Percentiles rank a stretch among this genome's conserved stretches.
These are phyloP conservation scores for Coemansia sp. DNA, from an alignment of 192 early-diverging fungal species.

Conservation along the genomic window DNA sequence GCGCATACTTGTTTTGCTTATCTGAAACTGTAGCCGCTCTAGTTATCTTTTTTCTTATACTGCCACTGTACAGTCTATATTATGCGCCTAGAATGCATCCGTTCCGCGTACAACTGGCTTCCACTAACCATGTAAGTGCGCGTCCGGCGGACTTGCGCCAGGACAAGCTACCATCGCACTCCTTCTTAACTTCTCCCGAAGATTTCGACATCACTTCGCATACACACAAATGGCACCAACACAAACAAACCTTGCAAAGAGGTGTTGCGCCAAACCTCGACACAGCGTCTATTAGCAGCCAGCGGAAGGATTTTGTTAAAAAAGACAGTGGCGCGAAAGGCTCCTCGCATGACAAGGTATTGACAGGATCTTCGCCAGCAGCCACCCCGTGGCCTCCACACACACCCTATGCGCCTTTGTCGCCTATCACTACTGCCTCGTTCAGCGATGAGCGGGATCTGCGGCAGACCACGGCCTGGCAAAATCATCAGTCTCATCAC, in stretches of 20 bases:
- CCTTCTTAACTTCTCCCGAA: neutral
- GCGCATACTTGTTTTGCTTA: neutral
- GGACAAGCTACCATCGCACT: conserved; percentile 10
- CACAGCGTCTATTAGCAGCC: neutral
- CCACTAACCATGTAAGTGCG: conserved; percentile 37
- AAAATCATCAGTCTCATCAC: neutral
- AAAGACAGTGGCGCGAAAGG: conserved; percentile 1
- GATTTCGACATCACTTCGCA: neutral
- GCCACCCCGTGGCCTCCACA: conserved; percentile 6
- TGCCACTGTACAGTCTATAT: conserved; percentile 1
- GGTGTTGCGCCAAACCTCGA: neutral
- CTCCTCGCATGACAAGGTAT: conserved; percentile 8
- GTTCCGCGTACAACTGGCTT: conserved; percentile 53
- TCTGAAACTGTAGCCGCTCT: neutral
- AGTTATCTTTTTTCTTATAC: neutral
- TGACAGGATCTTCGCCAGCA: conserved; percentile 7
- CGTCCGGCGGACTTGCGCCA: conserved; percentile 11
- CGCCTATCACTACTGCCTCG: neutral
- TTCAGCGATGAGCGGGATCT: neutral
- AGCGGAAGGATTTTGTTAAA: neutral
- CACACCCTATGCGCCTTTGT: conserved; percentile 9
- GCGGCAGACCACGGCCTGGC: neutral
- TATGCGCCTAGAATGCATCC: conserved; percentile 50
- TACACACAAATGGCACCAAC: neutral
- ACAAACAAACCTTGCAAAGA: neutral